Evolutionary conservation across 805 yeast species (phyloP).

Genomic region (Cyberlindnera veronae): DNA sequence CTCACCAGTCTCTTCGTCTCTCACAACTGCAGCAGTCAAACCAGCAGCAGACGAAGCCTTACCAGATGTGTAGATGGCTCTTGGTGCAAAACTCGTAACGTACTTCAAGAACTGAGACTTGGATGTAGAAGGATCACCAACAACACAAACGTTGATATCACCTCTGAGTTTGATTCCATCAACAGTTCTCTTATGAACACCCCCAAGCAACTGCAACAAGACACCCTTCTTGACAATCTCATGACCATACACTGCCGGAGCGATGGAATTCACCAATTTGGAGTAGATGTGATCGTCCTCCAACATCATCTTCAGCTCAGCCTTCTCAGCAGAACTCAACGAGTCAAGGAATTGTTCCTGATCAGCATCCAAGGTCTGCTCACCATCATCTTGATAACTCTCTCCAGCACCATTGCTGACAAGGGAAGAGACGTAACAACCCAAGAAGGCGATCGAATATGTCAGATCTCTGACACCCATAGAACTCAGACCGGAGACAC

Average conservation of each 20-base stretch:
- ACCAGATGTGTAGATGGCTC: constrained; percentile 96
- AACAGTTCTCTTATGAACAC: constrained; percentile 89
- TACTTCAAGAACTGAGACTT: constrained; percentile 94
- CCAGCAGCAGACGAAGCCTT: constrained; percentile 99
- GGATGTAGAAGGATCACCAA: constrained; percentile 97
- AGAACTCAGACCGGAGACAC: constrained; percentile 83
- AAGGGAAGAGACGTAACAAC: constrained; percentile 80
- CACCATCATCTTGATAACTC: constrained; percentile 41
- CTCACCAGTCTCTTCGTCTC: constrained; percentile 96
- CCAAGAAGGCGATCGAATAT: constrained; percentile 85
- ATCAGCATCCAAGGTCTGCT: constrained; percentile 46
- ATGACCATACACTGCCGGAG: constrained; percentile 96
- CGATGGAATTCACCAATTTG: constrained; percentile 81
- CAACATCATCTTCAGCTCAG: constrained; percentile 86
- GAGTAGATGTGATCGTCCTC: constrained; percentile 81
- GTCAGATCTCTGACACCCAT: constrained; percentile 91
- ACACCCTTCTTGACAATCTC: constrained; percentile 92
- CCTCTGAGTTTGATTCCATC: constrained; percentile 96
- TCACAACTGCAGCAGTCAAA: constrained; percentile 95
- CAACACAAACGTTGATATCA: constrained; percentile 92
- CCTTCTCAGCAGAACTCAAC: constrained; percentile 75
- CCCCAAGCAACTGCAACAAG: constrained; percentile 83
- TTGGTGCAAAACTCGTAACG: constrained; percentile 85
- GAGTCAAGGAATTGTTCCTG: constrained; percentile 80
- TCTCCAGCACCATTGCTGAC: constrained; percentile 35